phyloP scores from a whole-genome alignment of 192 early-diverging fungal species.

The Gryganskiella cystojenkinii region DNA sequence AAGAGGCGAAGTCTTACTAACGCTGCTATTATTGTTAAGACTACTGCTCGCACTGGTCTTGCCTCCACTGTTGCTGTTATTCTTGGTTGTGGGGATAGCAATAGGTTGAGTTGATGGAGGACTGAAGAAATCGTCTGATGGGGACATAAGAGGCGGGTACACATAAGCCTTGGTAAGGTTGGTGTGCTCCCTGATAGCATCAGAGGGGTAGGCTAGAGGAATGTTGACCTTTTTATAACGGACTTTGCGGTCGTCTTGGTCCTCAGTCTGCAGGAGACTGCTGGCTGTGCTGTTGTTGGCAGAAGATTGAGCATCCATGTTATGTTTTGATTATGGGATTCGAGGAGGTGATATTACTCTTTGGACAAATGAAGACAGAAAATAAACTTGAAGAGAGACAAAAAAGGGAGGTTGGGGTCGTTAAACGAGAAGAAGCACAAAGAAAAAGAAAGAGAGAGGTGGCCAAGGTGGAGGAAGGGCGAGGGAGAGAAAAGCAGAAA shows the following conservation, averaged over 20 bases:
- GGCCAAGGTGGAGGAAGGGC: too few species aligned
- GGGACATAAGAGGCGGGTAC: slow-evolving; percentile 49
- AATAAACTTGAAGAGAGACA: not conserved
- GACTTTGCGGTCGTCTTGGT: not conserved
- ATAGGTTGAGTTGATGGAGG: slow-evolving; percentile 17
- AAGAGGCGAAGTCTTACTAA: not conserved
- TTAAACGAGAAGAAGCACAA: not conserved
- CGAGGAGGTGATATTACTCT: not conserved
- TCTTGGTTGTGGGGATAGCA: slow-evolving; percentile 20
- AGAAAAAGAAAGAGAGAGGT: too few species aligned
- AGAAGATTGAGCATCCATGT: not conserved
- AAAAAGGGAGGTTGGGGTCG: not conserved
- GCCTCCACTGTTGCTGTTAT: not conserved
- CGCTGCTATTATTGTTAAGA: not conserved
- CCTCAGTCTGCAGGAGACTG: not conserved
- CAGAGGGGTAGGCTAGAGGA: slow-evolving; percentile 37
- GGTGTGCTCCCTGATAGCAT: slow-evolving; percentile 25
- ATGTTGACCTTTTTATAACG: slow-evolving; percentile 35
- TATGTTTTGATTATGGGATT: not conserved
- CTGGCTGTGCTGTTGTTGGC: not conserved
- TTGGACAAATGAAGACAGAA: too few species aligned
- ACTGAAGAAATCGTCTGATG: slow-evolving; percentile 30
- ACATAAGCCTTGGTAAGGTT: slow-evolving; percentile 27
- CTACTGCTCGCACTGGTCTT: not conserved
- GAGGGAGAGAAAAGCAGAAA: not conserved